A percentile compares a stretch with the other conserved stretches of the same genome.
Conservation (phyloP, 2,329 filamentous ascomycete genomes). For the Microsporum audouinii region DNA sequence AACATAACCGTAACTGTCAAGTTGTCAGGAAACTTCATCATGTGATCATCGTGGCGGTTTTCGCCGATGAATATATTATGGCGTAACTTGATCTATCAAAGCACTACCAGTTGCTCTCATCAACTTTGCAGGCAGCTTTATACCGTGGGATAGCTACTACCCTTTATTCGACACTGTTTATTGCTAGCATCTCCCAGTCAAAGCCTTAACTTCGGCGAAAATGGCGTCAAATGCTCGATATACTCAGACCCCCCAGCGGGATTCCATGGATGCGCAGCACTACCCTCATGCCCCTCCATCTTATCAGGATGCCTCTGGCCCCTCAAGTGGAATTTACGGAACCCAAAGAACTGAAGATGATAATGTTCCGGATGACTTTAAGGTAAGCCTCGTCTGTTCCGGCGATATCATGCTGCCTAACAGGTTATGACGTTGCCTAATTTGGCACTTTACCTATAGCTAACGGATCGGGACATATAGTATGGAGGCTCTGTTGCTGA, state of each 20-base stretch:
- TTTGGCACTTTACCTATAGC: neutral
- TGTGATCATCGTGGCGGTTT: neutral
- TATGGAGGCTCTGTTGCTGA: slow-evolving; percentile 90
- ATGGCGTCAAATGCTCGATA: slow-evolving; percentile 78
- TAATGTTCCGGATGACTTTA: slow-evolving; percentile 94
- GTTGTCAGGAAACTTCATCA: no score
- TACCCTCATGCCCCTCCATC: slow-evolving; percentile 74
- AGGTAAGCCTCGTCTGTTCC: slow-evolving; percentile 42
- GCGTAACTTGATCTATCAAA: neutral
- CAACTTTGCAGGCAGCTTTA: neutral
- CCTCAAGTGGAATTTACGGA: slow-evolving; percentile 50
- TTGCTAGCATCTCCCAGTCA: neutral
- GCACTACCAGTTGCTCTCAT: neutral
- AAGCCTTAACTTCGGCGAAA: neutral
- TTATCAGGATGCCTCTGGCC: slow-evolving; percentile 54
- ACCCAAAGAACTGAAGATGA: slow-evolving; percentile 66
- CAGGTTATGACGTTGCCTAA: slow-evolving; percentile 4
- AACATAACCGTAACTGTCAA: no score
- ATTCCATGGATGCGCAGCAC: slow-evolving; percentile 62
- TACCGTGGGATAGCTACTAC: neutral
- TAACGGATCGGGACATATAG: slow-evolving; percentile 33
- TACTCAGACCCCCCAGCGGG: slow-evolving; percentile 67
- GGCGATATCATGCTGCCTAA: neutral
- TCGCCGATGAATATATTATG: neutral
- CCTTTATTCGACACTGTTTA: neutral